Percentiles rank a stretch among this genome's conserved stretches.
Evolutionary conservation across 1,284 basidiomycete species (phyloP).

Genomic region (Irpex lacteus): DNA sequence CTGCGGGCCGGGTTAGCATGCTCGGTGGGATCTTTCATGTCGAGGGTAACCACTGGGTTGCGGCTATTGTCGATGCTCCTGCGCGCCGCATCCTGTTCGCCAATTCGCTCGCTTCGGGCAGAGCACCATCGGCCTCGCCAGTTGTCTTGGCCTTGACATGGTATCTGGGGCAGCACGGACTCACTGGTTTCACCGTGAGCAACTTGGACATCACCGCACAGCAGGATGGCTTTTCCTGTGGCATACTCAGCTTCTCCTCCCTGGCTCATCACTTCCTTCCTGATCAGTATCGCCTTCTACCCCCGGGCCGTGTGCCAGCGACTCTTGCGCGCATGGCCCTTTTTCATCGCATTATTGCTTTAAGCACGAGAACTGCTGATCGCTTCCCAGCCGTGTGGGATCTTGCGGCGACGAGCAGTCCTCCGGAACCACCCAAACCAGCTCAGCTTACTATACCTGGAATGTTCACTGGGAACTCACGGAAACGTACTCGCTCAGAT

Average conservation of each 20-base stretch:
- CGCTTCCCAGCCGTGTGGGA: background rate
- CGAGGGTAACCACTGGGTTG: slow-evolving; percentile 4
- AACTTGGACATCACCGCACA: background rate
- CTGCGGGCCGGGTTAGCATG: background rate
- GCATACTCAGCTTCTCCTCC: slow-evolving; percentile 4
- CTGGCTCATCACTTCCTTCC: slow-evolving; percentile 4
- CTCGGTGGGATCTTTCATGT: slow-evolving; percentile 4
- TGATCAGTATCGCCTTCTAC: background rate
- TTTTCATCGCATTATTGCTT: background rate
- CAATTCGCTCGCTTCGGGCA: background rate
- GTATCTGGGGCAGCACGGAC: slow-evolving; percentile 3
- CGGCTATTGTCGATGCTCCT: background rate
- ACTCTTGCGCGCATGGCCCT: background rate
- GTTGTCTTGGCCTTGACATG: background rate
- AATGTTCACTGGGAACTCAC: background rate
- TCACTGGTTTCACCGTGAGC: background rate
- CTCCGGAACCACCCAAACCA: background rate
- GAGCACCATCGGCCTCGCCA: too few relatives aligned
- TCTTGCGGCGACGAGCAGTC: background rate
- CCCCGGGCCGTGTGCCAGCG: background rate
- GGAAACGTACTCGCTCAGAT: background rate
- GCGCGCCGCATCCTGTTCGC: background rate
- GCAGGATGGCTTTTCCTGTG: background rate
- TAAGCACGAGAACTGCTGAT: background rate
- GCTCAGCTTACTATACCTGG: background rate